Evolutionary conservation across 768 basidiomycete genomes (phyloP).

Genomic region (Strobilomyces dryophilus): DNA sequence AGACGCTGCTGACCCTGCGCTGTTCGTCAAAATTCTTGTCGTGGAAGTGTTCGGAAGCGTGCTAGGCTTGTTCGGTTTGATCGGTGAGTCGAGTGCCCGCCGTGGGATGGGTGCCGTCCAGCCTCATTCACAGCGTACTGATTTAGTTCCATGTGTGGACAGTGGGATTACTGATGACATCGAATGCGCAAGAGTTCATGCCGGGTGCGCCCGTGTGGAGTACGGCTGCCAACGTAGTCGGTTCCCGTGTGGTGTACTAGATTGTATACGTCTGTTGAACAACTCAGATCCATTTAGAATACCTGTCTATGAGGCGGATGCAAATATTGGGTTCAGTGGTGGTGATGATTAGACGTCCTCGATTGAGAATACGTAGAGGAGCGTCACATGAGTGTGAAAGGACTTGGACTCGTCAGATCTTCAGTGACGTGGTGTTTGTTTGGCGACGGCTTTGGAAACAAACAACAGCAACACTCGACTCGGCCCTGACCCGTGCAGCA

Average conservation of each 20-base stretch:
- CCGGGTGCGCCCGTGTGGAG: conserved; percentile 32
- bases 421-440: background rate
- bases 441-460: conserved; percentile 12
- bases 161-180: conserved; percentile 83
- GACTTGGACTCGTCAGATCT: no score
- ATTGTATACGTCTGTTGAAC: background rate
- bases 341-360: no score
- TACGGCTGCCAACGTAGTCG: conserved; percentile 24
- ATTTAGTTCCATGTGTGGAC: background rate
- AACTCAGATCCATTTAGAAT: background rate
- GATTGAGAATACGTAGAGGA: no score
- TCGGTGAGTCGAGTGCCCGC: conserved; percentile 52
- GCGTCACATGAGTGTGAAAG: no score
- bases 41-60: conserved; percentile 94
- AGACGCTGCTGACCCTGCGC: conserved; percentile 89
- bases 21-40: conserved; percentile 96
- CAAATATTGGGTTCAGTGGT: no score
- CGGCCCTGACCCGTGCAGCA: background rate
- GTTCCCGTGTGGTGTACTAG: conserved; percentile 34
- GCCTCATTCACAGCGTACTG: background rate
- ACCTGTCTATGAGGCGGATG: no score
- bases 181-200: conserved; percentile 57
- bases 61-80: conserved; percentile 88
- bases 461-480: conserved; percentile 9
- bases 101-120: background rate